phyloP scores from a whole-genome alignment of 1,284 basidiomycete genomes.

The Rhodotorula sp. region DNA sequence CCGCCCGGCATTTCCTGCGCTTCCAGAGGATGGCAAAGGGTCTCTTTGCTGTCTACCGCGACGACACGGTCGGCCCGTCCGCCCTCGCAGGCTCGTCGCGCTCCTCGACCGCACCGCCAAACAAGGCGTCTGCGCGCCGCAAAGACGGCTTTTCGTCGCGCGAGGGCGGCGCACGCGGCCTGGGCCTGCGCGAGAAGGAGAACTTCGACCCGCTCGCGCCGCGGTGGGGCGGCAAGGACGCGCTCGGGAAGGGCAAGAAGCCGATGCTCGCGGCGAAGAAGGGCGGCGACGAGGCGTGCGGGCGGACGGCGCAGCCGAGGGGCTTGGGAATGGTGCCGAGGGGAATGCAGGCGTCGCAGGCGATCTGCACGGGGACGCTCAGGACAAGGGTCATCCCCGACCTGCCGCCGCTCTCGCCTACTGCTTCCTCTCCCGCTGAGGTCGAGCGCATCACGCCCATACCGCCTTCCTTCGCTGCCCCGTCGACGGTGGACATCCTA shows the following conservation, averaged over 20 bases:
- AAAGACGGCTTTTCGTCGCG: neutral
- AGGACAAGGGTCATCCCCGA: constrained; percentile 28
- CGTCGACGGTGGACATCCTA: neutral
- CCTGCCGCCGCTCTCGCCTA: constrained; percentile 9
- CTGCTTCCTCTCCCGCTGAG: too few relatives aligned
- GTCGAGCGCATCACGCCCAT: neutral
- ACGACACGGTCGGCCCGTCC: neutral
- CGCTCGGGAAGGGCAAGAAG: constrained; percentile 9
- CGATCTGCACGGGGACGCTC: constrained; percentile 31
- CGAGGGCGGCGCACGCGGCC: neutral
- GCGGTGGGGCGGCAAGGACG: neutral
- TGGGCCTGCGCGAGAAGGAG: constrained; percentile 25
- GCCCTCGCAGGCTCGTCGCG: neutral
- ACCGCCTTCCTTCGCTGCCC: neutral
- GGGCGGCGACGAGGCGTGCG: neutral
- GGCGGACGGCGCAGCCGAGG: too few relatives aligned
- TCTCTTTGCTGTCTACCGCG: constrained; percentile 34
- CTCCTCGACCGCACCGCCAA: neutral
- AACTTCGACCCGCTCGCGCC: constrained; percentile 25
- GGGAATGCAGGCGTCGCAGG: constrained; percentile 5
- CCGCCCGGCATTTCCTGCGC: neutral
- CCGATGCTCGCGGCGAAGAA: constrained; percentile 2
- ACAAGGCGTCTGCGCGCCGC: constrained; percentile 9
- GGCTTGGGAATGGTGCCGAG: neutral
- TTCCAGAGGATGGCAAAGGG: constrained; percentile 14